Percentiles rank a stretch among this genome's conserved stretches.
Conservation (phyloP, 2,329 filamentous ascomycete genomes). For the Fusarium udum region DNA sequence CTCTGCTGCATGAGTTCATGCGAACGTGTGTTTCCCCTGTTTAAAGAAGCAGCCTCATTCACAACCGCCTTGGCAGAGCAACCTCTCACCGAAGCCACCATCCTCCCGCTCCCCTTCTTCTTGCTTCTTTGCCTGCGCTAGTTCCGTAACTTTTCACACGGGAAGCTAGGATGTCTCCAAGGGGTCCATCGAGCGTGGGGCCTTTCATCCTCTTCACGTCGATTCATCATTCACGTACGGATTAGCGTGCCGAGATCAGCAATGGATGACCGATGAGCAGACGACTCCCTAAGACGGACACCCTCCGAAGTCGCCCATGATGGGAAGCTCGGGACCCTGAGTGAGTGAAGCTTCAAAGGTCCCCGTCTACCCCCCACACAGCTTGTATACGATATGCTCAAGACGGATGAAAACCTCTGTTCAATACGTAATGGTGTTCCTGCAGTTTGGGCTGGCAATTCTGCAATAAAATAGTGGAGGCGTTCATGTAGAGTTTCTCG, state of each 20-base stretch:
- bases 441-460: conserved; percentile 5
- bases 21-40: neutral
- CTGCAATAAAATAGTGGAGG: conserved; percentile 34
- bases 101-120: neutral
- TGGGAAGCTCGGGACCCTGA: conserved; percentile 9
- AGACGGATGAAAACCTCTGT: neutral
- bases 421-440: conserved; percentile 39
- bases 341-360: conserved; percentile 5
- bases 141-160: neutral
- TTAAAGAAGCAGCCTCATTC: neutral
- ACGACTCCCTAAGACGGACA: conserved; percentile 10
- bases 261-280: conserved; percentile 1
- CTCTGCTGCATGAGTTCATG: neutral
- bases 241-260: conserved; percentile 32
- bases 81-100: neutral
- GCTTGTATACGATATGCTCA: neutral
- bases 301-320: conserved; percentile 32
- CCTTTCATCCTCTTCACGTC: conserved; percentile 1
- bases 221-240: neutral
- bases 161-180: conserved; percentile 8
- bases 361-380: conserved; percentile 23
- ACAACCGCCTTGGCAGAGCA: neutral
- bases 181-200: conserved; percentile 24
- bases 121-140: neutral
- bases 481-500: conserved; percentile 28